Conservation (phyloP, 2,329 filamentous ascomycete species). For the Colletotrichum navitas region DNA sequence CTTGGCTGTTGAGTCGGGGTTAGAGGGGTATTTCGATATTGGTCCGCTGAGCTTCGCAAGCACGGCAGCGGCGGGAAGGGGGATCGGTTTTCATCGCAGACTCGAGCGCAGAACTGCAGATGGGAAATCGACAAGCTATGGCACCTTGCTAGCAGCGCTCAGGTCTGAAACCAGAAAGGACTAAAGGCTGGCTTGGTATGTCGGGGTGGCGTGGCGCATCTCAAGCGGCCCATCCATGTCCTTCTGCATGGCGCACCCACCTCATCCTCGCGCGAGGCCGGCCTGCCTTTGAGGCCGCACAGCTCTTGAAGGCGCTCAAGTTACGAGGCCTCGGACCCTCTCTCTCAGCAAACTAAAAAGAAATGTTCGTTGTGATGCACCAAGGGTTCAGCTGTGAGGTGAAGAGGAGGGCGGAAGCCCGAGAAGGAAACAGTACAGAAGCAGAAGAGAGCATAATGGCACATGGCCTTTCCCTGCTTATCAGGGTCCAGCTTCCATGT, state of each 20-base stretch:
- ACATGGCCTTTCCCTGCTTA: slow-evolving; percentile 29
- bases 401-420: slow-evolving; percentile 4
- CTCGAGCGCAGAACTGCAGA: neutral
- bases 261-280: slow-evolving; percentile 19
- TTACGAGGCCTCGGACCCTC: slow-evolving; percentile 11
- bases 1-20: slow-evolving; percentile 22
- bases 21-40: neutral
- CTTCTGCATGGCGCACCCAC: slow-evolving; percentile 37
- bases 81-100: neutral
- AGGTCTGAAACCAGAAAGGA: slow-evolving; percentile 39
- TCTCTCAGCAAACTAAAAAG: neutral
- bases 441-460: slow-evolving; percentile 17
- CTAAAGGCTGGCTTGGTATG: slow-evolving; percentile 29
- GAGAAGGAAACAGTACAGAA: slow-evolving; percentile 4
- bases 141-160: slow-evolving; percentile 30
- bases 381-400: slow-evolving; percentile 9
- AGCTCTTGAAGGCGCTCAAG: slow-evolving; percentile 20
- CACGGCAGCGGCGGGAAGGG: neutral
- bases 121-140: neutral
- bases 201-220: slow-evolving; percentile 32
- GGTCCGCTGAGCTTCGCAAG: slow-evolving; percentile 5
- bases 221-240: slow-evolving; percentile 36
- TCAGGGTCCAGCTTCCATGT: slow-evolving; percentile 30
- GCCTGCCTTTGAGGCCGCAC: slow-evolving; percentile 23
- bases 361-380: slow-evolving; percentile 11